phyloP scores from a whole-genome alignment of 495 filamentous ascomycete species.

The Opeltia flavorubescens region DNA sequence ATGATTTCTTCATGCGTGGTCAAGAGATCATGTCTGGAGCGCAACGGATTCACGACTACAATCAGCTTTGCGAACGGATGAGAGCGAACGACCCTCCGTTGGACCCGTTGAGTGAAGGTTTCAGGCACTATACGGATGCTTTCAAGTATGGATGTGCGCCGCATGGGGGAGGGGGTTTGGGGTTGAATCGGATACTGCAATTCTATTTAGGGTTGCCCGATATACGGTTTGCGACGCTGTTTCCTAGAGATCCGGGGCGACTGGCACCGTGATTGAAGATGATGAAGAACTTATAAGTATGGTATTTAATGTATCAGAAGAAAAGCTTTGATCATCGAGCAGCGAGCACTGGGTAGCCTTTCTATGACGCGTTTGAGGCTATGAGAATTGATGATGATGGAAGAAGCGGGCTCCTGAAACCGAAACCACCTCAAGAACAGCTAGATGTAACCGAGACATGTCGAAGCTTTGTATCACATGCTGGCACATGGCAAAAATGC shows the following conservation, averaged over 20 bases:
- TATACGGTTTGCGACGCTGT: conserved; percentile 62
- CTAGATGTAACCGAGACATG: too few species aligned
- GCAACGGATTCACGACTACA: conserved; percentile 68
- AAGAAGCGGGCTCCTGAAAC: too few species aligned
- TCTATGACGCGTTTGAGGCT: too few species aligned
- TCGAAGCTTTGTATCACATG: too few species aligned
- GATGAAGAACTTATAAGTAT: background rate
- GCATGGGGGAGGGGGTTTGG: conserved; percentile 78
- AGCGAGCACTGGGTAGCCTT: too few species aligned
- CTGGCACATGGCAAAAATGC: too few species aligned
- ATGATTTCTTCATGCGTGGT: conserved; percentile 89
- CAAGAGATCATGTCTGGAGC: conserved; percentile 83
- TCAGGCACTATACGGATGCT: conserved; percentile 72
- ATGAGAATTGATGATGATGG: too few species aligned
- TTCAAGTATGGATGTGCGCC: conserved; percentile 68
- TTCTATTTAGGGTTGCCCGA: conserved; percentile 76
- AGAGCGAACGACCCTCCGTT: conserved; percentile 48
- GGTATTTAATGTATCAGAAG: background rate
- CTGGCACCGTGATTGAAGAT: conserved; percentile 42
- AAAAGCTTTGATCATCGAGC: too few species aligned
- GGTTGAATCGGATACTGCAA: conserved; percentile 78
- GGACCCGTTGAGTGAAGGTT: conserved; percentile 55
- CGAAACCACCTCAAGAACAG: too few species aligned
- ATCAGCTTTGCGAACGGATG: conserved; percentile 55
- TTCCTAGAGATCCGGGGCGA: conserved; percentile 76